A percentile compares a stretch with the other conserved stretches of the same genome.
Evolutionary conservation across 2,329 filamentous ascomycete genomes (phyloP).

Genomic region (Apiospora aurea): DNA sequence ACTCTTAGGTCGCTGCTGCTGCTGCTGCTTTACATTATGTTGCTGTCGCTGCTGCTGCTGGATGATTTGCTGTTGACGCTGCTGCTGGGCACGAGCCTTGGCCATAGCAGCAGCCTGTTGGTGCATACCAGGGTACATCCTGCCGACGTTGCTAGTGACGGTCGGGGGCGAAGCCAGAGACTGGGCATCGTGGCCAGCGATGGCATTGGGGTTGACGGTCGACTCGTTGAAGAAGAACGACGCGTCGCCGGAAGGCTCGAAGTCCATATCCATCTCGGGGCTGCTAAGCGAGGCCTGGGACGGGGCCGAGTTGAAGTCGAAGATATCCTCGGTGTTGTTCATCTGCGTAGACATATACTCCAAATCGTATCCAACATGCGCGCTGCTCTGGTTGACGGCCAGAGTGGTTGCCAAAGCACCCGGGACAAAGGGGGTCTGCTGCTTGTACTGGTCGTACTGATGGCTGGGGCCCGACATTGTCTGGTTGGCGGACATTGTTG

Average conservation of each 20-base stretch:
- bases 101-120: conserved; percentile 83
- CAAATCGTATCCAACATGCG: conserved; percentile 61
- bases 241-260: conserved; percentile 64
- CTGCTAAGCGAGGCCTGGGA: conserved; percentile 65
- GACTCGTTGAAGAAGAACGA: conserved; percentile 69
- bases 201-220: conserved; percentile 75
- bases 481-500: conserved; percentile 59
- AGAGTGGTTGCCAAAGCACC: conserved; percentile 83
- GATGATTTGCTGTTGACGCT: conserved; percentile 70
- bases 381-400: conserved; percentile 72
- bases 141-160: conserved; percentile 66
- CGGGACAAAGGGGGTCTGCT: conserved; percentile 91
- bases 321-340: conserved; percentile 66
- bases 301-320: conserved; percentile 76
- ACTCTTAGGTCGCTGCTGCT: conserved; percentile 58
- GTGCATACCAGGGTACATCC: conserved; percentile 93
- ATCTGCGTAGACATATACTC: conserved; percentile 65
- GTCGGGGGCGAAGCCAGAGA: conserved; percentile 54
- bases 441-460: conserved; percentile 93
- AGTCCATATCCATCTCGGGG: conserved; percentile 74
- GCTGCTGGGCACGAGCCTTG: conserved; percentile 71
- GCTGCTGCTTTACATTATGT: conserved; percentile 53
- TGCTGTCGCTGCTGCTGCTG: conserved; percentile 63
- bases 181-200: conserved; percentile 68
- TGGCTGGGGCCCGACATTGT: conserved; percentile 84